Evolutionary conservation across 2,329 filamentous ascomycete species (phyloP), one percentile per base, ranked within the genome.

Genomic region (Cercospora sojina): DNA sequence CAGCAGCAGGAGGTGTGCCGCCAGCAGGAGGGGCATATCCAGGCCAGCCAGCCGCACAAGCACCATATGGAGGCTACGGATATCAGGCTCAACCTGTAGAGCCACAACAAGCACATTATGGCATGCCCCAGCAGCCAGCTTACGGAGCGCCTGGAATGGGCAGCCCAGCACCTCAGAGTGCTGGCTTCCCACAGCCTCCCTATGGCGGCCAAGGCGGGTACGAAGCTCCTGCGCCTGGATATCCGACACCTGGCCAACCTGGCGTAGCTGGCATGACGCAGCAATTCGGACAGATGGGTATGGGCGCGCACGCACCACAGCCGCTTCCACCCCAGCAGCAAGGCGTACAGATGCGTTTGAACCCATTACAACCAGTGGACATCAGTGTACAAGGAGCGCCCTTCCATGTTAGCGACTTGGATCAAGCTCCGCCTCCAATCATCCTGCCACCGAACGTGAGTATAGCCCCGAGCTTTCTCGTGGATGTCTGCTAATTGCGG

Each of bases 291-390:
- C 88, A 88, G 66, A 87, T 96, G 85, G 88, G 85, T 47, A 82
- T 96, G 72, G 85, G 76, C 66, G 86, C 86, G 57, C 74, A 71
- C 73, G 77, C 75, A 67, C 79, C 76, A 68, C 77, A 75, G 65
- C 74, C 77, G 23, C 78, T 84, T 69, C 83, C 83, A 69, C 82
- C 83, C 59, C 83, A 83, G 68, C 80, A 77, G 69, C 79, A 80
- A 70, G 79, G 79, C 43, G 80, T 81, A 82, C 73, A 80, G 49
- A 78, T 81, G 69, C 80, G 83, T 56, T 82, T 97, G 72, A 98
- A 97, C 81, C 92, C 94, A 80, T 87, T 98, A 67, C 94, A 95
- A 78, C 91, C 93, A 18, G 94, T 93, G 51, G 95, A 99, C 77
- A 86, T 99, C 67, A 77, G 77, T 66, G 70, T 72, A 59, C 86